Evolutionary conservation across 2,329 filamentous ascomycete genomes (phyloP), one percentile per base, ranked within the genome.

Genomic region (Neonectria faginata): DNA sequence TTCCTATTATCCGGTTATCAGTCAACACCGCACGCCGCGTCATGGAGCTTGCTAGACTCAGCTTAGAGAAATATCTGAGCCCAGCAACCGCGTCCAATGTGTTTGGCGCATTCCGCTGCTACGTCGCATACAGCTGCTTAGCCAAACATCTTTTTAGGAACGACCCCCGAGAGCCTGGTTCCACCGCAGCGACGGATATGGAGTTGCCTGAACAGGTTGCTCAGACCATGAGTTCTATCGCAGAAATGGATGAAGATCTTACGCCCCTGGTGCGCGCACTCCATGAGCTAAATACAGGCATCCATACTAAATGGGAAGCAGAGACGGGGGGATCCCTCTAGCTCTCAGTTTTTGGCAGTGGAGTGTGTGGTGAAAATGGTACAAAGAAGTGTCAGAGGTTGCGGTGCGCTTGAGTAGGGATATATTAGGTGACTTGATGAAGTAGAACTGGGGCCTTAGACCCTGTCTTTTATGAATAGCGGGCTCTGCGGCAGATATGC

Each of bases 41-140:
- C 12, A 44, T 60, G 36, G 27, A 53, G 1, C 57, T 60, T 5
- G 36, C 25, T n/a, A 20, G 11, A 11, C n/a, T 53, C 29, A 27
- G 31, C 3, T 20, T 60, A 27, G 48, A 4, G 6, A 60, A 53
- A 41, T 60, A 60, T 53, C 39, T 39, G 25, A 41, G 10, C 39
- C 22, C 57, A 14, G 31, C 36, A 36, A 18, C 57, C 16, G 45
- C 47, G 27, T 42, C 39, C 22, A 33, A 18, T 33, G 14, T 45
- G 39, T 60, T 60, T 60, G 57, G 48, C 5, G 36, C 57, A 45
- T 60, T 60, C 27, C 57, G 39, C 20, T 53, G 57, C 16, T 36
- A 50, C 6, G n/a, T 53, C 2, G 36, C 57, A 4, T 60, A 60
- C n/a, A 12, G 51, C 41, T 20, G 41, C 41, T 20, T 44, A 44